Evolutionary conservation across 352 stramenopile genomes (phyloP), one percentile per base, ranked within the genome.

Genomic region (Globisporangium nagaii): DNA sequence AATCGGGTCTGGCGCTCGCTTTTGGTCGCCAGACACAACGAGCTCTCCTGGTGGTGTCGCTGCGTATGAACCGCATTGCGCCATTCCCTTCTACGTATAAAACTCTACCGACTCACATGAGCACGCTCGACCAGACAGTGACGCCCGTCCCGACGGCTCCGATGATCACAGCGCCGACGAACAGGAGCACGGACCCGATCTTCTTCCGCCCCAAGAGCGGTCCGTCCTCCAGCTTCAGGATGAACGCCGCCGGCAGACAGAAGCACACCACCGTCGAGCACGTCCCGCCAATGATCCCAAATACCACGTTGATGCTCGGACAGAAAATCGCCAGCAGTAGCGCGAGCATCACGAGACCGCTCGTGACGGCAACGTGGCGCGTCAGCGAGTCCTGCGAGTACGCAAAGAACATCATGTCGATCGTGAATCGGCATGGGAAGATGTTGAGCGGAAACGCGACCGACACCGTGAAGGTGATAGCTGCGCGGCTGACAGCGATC

Each of bases 341-440:
- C 40, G 83, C 81, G 27, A 84, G 24, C 6, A 88, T 48, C 30
- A 93, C 83, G 6, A 93, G 67, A 5, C 63, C 58, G 24, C 53
- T 79, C 7, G 79, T 90, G 11, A 93, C 79, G 2, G 65, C 61
- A 10, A 90, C 70, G 63, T 90, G 83, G 40, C 83, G 79, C n/a
- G 58, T 39, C 31, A 58, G 54, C 53, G 83, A 93, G 46, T 90
- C 83, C 48, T 84, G 72, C 20, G 83, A 75, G 56, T 82, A 68
- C 1, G 83, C 79, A 43, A 93, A 93, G 58, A 90, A 93, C 83
- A 93, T 91, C 80, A 93, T 91, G 60, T 93, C 80, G 56, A 93
- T 81, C 5, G 76, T 91, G 55, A 93, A 93, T 20, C 83, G 76
- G 53, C 83, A 93, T 39, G 83, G 83, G 43, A 93, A 93, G 46